Evolutionary conservation across 2,329 filamentous ascomycete genomes (phyloP).

Genomic region (Penicillium polonicum): DNA sequence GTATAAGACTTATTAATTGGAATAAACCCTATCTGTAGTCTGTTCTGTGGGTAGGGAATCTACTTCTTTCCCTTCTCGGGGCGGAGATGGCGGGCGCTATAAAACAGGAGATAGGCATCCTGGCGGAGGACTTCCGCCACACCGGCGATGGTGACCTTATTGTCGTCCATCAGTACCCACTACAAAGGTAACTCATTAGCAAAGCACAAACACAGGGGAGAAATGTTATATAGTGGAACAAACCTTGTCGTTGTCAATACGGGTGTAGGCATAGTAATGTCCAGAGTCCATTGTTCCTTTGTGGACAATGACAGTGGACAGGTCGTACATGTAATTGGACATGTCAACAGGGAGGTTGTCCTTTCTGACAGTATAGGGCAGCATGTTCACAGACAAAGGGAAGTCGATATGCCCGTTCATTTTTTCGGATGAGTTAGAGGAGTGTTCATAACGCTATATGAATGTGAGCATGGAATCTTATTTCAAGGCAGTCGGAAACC

Average conservation of each 20-base stretch:
- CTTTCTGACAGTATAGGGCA: slow-evolving; percentile 77
- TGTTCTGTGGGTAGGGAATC: neutral
- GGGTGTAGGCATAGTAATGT: slow-evolving; percentile 82
- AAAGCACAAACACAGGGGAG: neutral
- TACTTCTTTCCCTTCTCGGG: slow-evolving; percentile 4
- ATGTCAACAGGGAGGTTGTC: slow-evolving; percentile 33
- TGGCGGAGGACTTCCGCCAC: slow-evolving; percentile 82
- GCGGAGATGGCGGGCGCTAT: slow-evolving; percentile 48
- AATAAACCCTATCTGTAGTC: neutral
- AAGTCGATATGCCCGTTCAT: slow-evolving; percentile 85
- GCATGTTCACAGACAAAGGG: slow-evolving; percentile 82
- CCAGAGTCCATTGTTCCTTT: slow-evolving; percentile 90
- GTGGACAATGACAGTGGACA: slow-evolving; percentile 87
- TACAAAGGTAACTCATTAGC: slow-evolving; percentile 39
- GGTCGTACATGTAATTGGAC: slow-evolving; percentile 73
- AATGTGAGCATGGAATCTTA: slow-evolving; percentile 6
- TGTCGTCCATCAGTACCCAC: slow-evolving; percentile 97
- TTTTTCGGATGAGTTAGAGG: slow-evolving; percentile 73
- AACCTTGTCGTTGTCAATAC: slow-evolving; percentile 72
- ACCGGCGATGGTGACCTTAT: slow-evolving; percentile 79
- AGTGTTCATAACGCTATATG: slow-evolving; percentile 69
- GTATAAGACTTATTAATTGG: neutral
- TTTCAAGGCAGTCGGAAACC: neutral
- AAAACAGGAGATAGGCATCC: slow-evolving; percentile 89
- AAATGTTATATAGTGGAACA: slow-evolving; percentile 18